Evolutionary conservation across 208 protist species (phyloP).

Genomic region (Crithidia bombi): DNA sequence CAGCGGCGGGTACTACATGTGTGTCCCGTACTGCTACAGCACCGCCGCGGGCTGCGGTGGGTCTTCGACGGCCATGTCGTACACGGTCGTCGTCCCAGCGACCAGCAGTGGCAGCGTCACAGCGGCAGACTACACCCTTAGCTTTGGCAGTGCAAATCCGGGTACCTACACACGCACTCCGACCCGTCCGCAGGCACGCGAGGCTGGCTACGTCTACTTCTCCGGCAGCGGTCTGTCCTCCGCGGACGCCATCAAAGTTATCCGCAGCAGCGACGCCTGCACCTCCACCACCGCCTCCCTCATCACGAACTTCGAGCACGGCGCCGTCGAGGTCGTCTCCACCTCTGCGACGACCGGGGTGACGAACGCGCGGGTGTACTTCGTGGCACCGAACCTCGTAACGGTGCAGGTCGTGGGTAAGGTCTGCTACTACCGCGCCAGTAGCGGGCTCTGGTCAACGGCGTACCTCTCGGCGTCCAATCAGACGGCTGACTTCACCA

Average conservation of each 20-base stretch:
- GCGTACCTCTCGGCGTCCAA: conserved; percentile 51
- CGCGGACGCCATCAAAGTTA: conserved; percentile 63
- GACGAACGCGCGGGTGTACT: conserved; percentile 40
- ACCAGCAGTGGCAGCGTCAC: background rate
- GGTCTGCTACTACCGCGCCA: conserved; percentile 77
- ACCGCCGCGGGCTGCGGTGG: conserved; percentile 34
- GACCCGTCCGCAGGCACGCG: conserved; percentile 66
- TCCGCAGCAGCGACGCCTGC: conserved; percentile 53
- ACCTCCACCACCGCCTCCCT: conserved; percentile 57
- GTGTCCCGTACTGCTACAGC: conserved; percentile 82
- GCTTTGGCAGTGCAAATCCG: conserved; percentile 62
- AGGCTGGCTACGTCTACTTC: conserved; percentile 64
- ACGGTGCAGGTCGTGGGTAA: conserved; percentile 46
- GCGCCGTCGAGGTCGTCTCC: conserved; percentile 32
- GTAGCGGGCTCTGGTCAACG: conserved; percentile 53
- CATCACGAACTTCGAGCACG: conserved; percentile 63
- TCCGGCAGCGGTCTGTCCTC: conserved; percentile 53
- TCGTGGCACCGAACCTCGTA: conserved; percentile 71
- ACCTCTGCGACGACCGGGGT: background rate
- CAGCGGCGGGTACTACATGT: conserved; percentile 67
- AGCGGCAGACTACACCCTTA: conserved; percentile 22
- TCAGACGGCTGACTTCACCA: conserved; percentile 64
- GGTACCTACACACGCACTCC: conserved; percentile 66
- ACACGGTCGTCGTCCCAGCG: conserved; percentile 55
- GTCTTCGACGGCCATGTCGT: conserved; percentile 52